A percentile compares a stretch with the other conserved stretches of the same genome.
Conservation (phyloP, 2,329 filamentous ascomycete genomes). For the Tolypocladium amazonense region DNA sequence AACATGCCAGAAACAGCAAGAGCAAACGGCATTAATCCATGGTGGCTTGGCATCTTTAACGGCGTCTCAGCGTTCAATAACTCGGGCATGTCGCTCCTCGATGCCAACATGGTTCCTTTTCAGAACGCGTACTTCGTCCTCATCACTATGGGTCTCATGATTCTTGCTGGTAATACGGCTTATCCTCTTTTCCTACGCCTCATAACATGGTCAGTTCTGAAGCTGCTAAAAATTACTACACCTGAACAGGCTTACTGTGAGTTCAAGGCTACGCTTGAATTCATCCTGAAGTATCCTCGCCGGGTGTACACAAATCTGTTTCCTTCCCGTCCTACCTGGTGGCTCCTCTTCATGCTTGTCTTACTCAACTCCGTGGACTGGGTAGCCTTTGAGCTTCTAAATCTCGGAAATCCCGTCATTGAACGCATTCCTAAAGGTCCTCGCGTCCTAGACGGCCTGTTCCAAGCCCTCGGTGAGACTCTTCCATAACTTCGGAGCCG, state of each 20-base stretch:
- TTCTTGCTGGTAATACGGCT: background rate
- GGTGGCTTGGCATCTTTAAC: background rate
- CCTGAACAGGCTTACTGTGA: background rate
- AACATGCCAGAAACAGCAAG: background rate
- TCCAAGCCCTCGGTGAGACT: background rate
- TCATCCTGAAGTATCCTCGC: background rate
- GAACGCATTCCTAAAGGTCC: background rate
- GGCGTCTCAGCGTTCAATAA: background rate
- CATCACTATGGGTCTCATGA: background rate
- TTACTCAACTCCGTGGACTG: background rate
- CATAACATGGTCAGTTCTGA: background rate
- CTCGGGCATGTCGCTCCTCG: background rate
- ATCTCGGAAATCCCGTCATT: background rate
- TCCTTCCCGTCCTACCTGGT: background rate
- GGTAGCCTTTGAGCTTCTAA: background rate
- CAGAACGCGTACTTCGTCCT: background rate
- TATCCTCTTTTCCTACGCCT: background rate
- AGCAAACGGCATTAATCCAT: background rate
- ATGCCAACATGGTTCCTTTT: background rate
- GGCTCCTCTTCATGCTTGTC: background rate
- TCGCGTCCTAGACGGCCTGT: background rate
- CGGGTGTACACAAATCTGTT: background rate
- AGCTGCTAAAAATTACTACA: background rate
- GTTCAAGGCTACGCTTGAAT: background rate
- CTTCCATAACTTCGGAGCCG: background rate